phyloP scores from a whole-genome alignment of 2,329 filamentous ascomycete genomes.

The Penicillium sp. region DNA sequence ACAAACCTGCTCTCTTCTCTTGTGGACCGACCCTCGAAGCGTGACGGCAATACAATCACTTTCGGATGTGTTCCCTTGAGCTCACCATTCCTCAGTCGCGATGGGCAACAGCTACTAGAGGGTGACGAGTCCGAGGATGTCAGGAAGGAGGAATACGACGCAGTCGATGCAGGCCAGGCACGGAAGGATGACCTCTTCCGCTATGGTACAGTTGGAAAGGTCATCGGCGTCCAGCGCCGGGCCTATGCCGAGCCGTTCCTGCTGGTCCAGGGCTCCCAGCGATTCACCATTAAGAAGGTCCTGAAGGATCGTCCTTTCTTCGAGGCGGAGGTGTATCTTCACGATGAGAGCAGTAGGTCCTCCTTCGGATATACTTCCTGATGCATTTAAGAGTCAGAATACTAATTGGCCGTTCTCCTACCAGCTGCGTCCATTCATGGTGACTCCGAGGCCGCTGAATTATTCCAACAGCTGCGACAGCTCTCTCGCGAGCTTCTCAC shows the following conservation, averaged over 20 bases:
- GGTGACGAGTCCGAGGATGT: slow-evolving; percentile 57
- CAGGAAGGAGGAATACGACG: slow-evolving; percentile 48
- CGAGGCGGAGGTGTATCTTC: slow-evolving; percentile 74
- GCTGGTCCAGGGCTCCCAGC: slow-evolving; percentile 79
- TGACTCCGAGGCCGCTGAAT: slow-evolving; percentile 66
- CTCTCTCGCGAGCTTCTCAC: slow-evolving; percentile 84
- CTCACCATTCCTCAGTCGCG: slow-evolving; percentile 70
- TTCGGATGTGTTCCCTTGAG: slow-evolving; percentile 86
- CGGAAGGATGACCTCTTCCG: slow-evolving; percentile 75
- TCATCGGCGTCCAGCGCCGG: slow-evolving; percentile 74
- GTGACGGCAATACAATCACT: slow-evolving; percentile 67
- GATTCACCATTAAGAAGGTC: slow-evolving; percentile 74
- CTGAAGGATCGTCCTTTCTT: slow-evolving; percentile 81
- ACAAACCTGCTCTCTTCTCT: slow-evolving; percentile 83
- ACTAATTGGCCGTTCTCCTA: not conserved
- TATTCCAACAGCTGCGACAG: slow-evolving; percentile 80
- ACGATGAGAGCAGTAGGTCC: slow-evolving; percentile 67
- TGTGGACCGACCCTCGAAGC: slow-evolving; percentile 70
- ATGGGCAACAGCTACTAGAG: slow-evolving; percentile 75
- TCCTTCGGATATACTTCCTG: not conserved
- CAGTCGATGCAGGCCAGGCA: slow-evolving; percentile 61
- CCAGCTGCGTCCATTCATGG: slow-evolving; percentile 45
- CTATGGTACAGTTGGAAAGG: slow-evolving; percentile 79
- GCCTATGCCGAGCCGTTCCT: slow-evolving; percentile 76
- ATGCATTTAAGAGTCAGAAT: not conserved